Evolutionary conservation across 2,329 filamentous ascomycete species (phyloP), one percentile per base, ranked within the genome.

Genomic region (Pseudopyrenochaeta lycopersici): DNA sequence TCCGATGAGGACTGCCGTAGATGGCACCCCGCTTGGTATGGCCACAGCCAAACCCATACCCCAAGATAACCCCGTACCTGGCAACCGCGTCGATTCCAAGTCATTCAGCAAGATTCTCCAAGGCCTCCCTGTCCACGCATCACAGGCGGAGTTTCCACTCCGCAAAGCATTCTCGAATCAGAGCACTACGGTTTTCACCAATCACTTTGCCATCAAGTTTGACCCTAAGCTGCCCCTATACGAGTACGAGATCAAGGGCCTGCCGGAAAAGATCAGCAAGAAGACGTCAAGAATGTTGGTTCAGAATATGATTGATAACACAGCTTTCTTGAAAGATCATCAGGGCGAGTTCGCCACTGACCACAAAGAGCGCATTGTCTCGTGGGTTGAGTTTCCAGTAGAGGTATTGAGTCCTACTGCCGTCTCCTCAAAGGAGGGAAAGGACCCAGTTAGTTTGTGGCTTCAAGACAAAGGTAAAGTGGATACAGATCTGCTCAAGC

Each of bases 131-230:
- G 14, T n/a, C n/a, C 20, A 31, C 4, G 21, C n/a, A 1, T 11
- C 36, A 33, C 12, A 46, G 11, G 52, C 43, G n/a, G 48, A 51
- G 27, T 56, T 51, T 23, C 52, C 52, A 2, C 29, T 54, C n/a
- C 33, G 51, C 11, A 36, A 42, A 21, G 36, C 27, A 3, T 33
- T 42, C 20, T 5, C 20, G n/a, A 31, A 35, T 7, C 15, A 40
- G 12, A 46, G 29, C 11, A 49, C 36, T 6, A 35, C 23, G 7
- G 51, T 55, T 10, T 48, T 33, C 20, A 55, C 46, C 30, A 56
- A 56, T 15, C 43, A 56, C 18, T 56, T 56, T 17, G 40, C 44
- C 2, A 27, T 56, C 39, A 48, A 47, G 11, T 18, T 56, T 9
- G 40, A 51, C 41, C 31, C 44, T 7, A 23, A 39, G 12, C 33